These are phyloP conservation scores for Lactifluus volemus DNA, from an alignment of 768 basidiomycete genomes.

Conservation along the genomic window DNA sequence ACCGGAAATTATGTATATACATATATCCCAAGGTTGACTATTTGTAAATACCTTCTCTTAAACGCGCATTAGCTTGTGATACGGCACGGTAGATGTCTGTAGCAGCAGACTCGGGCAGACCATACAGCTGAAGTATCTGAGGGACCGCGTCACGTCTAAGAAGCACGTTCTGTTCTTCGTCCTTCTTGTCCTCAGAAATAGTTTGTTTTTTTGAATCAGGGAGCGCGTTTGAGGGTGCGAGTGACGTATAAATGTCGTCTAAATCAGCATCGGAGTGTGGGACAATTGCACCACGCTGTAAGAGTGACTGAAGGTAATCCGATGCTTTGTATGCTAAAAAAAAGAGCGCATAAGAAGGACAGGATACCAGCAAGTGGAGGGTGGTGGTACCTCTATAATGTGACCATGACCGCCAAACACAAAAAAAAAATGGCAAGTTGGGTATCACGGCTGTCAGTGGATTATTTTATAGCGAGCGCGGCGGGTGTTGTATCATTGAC, in stretches of 20 bases:
- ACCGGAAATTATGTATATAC: too few species aligned
- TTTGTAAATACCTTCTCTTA: conserved; percentile 19
- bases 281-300: conserved; percentile 46
- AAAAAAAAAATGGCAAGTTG: conserved; percentile 81
- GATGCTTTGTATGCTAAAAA: conserved; percentile 59
- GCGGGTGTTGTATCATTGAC: background rate
- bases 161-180: conserved; percentile 28
- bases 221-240: conserved; percentile 20
- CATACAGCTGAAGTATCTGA: conserved; percentile 37
- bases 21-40: background rate
- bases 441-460: conserved; percentile 56
- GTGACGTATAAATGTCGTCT: conserved; percentile 45
- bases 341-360: conserved; percentile 1
- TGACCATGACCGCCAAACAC: conserved; percentile 77
- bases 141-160: conserved; percentile 49
- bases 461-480: background rate
- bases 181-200: background rate
- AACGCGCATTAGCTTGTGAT: conserved; percentile 41
- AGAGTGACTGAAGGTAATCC: conserved; percentile 52
- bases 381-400: conserved; percentile 58
- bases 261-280: conserved; percentile 47
- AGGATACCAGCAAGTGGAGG: background rate
- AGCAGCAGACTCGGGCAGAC: conserved; percentile 35
- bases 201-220: conserved; percentile 8
- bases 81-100: conserved; percentile 55